Evolutionary conservation across 106 monocot genomes (phyloP).

Genomic region (Gastrodia elata): DNA sequence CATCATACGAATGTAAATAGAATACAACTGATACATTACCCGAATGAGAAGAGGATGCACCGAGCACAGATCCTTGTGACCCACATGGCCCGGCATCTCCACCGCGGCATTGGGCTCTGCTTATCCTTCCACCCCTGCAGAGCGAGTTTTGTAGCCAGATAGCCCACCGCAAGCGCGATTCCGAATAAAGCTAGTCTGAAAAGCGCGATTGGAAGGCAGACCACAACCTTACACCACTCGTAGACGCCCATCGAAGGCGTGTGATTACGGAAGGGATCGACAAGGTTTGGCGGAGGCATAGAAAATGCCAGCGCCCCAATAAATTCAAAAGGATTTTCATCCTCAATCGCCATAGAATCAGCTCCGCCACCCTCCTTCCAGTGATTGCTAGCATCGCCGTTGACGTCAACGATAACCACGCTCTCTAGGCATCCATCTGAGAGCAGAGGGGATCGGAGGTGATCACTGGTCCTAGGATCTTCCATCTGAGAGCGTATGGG

Average conservation of each 20-base stretch:
- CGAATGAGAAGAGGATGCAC: conserved; percentile 83
- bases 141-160: conserved; percentile 55
- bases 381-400: neutral
- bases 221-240: conserved; percentile 47
- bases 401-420: conserved; percentile 4
- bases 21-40: conserved; percentile 21
- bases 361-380: neutral
- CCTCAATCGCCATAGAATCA: neutral
- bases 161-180: conserved; percentile 52
- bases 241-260: conserved; percentile 46
- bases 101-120: conserved; percentile 63
- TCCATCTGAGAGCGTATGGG: neutral
- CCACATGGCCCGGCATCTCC: conserved; percentile 85
- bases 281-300: conserved; percentile 21
- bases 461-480: neutral
- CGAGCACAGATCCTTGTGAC: conserved; percentile 66
- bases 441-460: neutral
- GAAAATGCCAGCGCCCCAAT: conserved; percentile 25
- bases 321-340: conserved; percentile 52
- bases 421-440: neutral
- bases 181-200: conserved; percentile 61
- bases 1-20: neutral
- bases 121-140: conserved; percentile 70
- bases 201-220: conserved; percentile 41
- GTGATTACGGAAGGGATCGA: conserved; percentile 84